Percentiles rank a stretch among this genome's conserved stretches.
These are phyloP conservation scores for Farysia itapuensis DNA, from an alignment of 1,284 basidiomycete genomes.

Conservation along the genomic window DNA sequence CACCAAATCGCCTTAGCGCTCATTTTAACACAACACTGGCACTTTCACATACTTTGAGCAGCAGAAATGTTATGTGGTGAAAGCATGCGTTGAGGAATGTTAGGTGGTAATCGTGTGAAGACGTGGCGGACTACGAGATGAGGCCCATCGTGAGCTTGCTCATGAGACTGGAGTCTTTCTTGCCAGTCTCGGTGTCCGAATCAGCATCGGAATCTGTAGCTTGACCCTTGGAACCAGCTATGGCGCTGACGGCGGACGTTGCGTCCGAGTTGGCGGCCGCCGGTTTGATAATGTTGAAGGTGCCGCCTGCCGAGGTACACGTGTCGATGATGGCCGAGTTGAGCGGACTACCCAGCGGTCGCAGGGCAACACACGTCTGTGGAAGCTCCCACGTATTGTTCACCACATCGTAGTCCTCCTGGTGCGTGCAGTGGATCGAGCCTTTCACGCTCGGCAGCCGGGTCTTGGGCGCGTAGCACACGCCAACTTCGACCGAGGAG, in stretches of 20 bases:
- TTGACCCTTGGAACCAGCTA: too few species aligned
- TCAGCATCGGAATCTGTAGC: too few species aligned
- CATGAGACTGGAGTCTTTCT: too few species aligned
- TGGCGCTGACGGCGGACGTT: constrained; percentile 8
- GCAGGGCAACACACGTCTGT: constrained; percentile 24
- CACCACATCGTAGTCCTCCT: constrained; percentile 19
- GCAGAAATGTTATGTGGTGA: too few species aligned
- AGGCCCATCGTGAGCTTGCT: too few species aligned
- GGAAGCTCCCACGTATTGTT: constrained; percentile 31
- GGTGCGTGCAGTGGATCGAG: constrained; percentile 15
- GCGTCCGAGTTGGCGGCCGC: constrained; percentile 7
- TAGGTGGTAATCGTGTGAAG: too few species aligned
- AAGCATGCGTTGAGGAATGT: too few species aligned
- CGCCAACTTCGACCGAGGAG: constrained; percentile 29
- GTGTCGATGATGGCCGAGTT: constrained; percentile 8
- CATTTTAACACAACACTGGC: too few species aligned
- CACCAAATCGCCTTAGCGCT: too few species aligned
- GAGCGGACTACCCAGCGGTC: constrained; percentile 14
- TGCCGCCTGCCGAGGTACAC: constrained; percentile 17
- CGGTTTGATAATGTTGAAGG: constrained; percentile 17
- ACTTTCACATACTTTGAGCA: too few species aligned
- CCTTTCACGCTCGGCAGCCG: constrained; percentile 20
- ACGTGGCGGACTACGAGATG: too few species aligned
- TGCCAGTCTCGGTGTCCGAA: too few species aligned
- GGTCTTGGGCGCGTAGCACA: constrained; percentile 19